Evolutionary conservation across 192 early-diverging fungal species (phyloP).

Genomic region (Mortierella claussenii): DNA sequence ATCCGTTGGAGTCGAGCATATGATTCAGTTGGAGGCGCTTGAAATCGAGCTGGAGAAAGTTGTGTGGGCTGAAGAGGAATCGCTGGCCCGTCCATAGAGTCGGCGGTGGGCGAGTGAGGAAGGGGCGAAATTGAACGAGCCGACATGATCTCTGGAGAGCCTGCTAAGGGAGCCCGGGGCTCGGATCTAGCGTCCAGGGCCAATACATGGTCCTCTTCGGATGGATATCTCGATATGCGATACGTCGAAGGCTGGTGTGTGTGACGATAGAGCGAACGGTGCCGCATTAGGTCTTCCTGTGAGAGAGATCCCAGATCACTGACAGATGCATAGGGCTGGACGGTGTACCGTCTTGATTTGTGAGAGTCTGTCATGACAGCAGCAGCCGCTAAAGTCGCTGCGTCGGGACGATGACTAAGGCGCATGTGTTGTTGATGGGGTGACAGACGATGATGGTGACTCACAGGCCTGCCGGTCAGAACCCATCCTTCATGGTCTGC

Average conservation of each 20-base stretch:
- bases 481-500: conserved; percentile 21
- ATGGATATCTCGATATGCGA: neutral
- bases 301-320: conserved; percentile 7
- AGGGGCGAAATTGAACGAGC: conserved; percentile 19
- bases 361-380: neutral
- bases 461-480: conserved; percentile 15
- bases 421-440: neutral
- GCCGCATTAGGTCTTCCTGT: conserved; percentile 2
- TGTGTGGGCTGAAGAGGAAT: conserved; percentile 42
- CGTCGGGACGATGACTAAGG: too few relatives aligned
- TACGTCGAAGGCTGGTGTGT: conserved; percentile 12
- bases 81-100: conserved; percentile 19
- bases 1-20: conserved; percentile 39
- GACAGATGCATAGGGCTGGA: conserved; percentile 36
- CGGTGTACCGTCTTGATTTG: conserved; percentile 39
- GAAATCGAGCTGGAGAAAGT: conserved; percentile 21
- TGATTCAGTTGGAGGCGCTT: conserved; percentile 23
- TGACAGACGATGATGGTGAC: conserved; percentile 1
- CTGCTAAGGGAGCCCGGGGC: too few relatives aligned
- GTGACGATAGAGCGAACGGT: conserved; percentile 8
- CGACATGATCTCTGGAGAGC: conserved; percentile 31
- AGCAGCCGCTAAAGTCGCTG: too few relatives aligned
- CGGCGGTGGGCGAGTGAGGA: conserved; percentile 18
- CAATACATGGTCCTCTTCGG: conserved; percentile 2
- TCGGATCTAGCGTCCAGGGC: conserved; percentile 3